Base-by-base conservation (phyloP, 2,329 filamentous ascomycete genomes). In the Stachybotrys chlorohalonatus region DNA sequence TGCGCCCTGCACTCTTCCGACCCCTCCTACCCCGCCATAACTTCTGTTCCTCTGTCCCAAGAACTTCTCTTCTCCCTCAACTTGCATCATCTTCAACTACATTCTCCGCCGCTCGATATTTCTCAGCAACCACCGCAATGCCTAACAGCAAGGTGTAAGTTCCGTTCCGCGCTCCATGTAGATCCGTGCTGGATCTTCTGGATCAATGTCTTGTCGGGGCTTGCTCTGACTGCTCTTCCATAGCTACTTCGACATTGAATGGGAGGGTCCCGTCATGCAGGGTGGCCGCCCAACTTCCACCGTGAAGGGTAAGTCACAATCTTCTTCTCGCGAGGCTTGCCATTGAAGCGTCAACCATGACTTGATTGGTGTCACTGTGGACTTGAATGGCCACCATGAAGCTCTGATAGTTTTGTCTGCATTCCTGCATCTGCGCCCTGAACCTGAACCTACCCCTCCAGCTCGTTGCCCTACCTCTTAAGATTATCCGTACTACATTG, bases 191-290 rank as follows among this genome's bases (percentile, higher is more conserved):
- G 15, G 47, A 3, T 42, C 9, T 30, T 48, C 24, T 16, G 8
- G 47, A 48, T 11, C 47, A 8, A 48, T 48, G 4, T n/a, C 9
- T 30, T 49, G n/a, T 30, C 30, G 1, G 16, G 2, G 49, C 49
- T 51, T 9, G 16, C n/a, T 16, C 32, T 52, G 24, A 68, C 56
- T 58, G 55, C 17, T 55, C 49, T 46, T 51, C 47, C 52, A 56
- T 58, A 84, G 80, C 67, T 89, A 76, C 78, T 91, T 93, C 77
- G 86, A 92, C 60, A 68, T 87, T 58, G 70, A 79, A 70, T 90
- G 86, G 87, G 78, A 84, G 69, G 89, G 87, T 61, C 87, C 88
- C 60, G 78, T 84, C 70, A 64, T 95, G 63, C 76, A 87, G 69
- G 75, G 79, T 71, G 75, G 73, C 70, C 70, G 71, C 57, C 73